Evolutionary conservation across 1,139 yeast genomes (phyloP).

Genomic region (Eremothecium gossypii): DNA sequence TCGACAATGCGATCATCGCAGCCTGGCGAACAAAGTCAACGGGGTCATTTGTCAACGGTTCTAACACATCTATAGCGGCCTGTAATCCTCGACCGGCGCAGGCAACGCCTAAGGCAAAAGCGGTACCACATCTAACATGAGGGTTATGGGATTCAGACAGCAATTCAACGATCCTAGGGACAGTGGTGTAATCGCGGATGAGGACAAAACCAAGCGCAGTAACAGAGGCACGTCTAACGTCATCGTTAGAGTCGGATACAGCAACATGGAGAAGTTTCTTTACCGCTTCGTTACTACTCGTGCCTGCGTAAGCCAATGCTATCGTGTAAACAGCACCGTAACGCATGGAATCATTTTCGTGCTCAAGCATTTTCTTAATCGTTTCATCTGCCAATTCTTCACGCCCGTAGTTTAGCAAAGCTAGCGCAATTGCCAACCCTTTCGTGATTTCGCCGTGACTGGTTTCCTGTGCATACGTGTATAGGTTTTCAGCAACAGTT

Average conservation of each 20-base stretch:
- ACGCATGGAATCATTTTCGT: conserved; percentile 78
- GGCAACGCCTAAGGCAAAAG: conserved; percentile 92
- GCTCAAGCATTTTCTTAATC: conserved; percentile 57
- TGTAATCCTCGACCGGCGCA: conserved; percentile 92
- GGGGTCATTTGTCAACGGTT: conserved; percentile 87
- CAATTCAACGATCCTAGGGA: conserved; percentile 90
- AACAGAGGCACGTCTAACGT: conserved; percentile 94
- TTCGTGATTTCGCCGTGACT: conserved; percentile 93
- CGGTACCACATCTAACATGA: conserved; percentile 97
- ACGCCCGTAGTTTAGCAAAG: conserved; percentile 75
- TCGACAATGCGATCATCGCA: conserved; percentile 84
- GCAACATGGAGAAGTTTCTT: conserved; percentile 83
- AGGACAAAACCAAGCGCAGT: conserved; percentile 88
- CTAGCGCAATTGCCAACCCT: conserved; percentile 83
- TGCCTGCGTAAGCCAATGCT: conserved; percentile 95
- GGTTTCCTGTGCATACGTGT: conserved; percentile 88
- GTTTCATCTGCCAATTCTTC: conserved; percentile 74
- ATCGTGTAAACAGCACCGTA: conserved; percentile 94
- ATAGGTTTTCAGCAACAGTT: conserved; percentile 69
- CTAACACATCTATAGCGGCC: conserved; percentile 84
- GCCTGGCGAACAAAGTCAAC: conserved; percentile 98
- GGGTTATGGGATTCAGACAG: conserved; percentile 94
- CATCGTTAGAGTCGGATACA: conserved; percentile 93
- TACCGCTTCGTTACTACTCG: conserved; percentile 83
- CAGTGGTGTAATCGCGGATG: conserved; percentile 83